Base-by-base conservation (phyloP, 805 yeast species). In the Saturnispora sanitii region DNA sequence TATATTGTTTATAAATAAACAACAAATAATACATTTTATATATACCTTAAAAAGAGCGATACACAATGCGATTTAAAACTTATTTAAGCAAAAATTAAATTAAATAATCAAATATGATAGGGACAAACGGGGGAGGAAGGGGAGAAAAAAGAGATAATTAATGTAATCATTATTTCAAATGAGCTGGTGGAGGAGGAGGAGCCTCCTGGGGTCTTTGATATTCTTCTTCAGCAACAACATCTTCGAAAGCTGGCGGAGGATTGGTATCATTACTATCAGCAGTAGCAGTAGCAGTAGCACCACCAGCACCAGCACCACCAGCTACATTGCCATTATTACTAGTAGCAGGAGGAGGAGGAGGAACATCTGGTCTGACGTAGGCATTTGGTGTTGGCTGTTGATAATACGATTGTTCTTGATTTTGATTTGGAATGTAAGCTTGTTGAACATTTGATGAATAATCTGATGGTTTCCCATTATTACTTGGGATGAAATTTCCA, bases 401-500 rank as follows among this genome's bases (percentile, higher is more conserved):
- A 9, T 22, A 21, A 33, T 20, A n/a, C 36, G 21, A 15, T 11
- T 21, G 13, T 22, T 23, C 27, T 2, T 26, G 4, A 9, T 15
- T 17, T 17, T 23, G 27, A 21, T 22, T 17, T 16, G 16, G 36
- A 21, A 33, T 23, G 27, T 33, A 22, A 7, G 36, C 36, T 9
- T 33, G 27, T n/a, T 15, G 36, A 13, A 33, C 36, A 21, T 21
- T n/a, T 3, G 17, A 12, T 11, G 4, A 20, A 17, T 33, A 33
- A 12, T 22, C 36, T 23, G 37, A 12, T 6, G 33, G 6, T 37
- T 33, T 8, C 28, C 26, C 2, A 13, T n/a, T 18, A 21, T 33
- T 25, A 25, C 23, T 32, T 6, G 58, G 70, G 21, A 61, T 51
- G 48, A 71, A 71, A 41, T 56, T 65, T 25, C 86, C 95, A 29